Conservation (phyloP, 75 land plant genomes). For the Adiantum capillusveneris region DNA sequence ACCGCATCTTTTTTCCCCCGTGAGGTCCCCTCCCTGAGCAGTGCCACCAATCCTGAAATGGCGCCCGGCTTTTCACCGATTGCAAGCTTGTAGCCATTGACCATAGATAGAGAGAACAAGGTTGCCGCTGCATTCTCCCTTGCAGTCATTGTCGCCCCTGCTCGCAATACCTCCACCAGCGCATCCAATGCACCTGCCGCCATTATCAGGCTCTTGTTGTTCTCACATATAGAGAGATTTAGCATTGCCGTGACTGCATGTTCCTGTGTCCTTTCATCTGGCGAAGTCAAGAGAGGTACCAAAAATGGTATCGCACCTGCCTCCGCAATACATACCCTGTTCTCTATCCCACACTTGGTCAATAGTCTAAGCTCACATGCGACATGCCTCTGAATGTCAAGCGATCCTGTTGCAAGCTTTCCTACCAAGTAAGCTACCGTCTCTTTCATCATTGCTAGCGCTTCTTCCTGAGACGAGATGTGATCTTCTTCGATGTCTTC, state of each 20-base stretch:
- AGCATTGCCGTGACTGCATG: slow-evolving; percentile 67
- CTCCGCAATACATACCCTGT: slow-evolving; percentile 56
- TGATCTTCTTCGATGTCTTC: too few species aligned
- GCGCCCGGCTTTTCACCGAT: slow-evolving; percentile 43
- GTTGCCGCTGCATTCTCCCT: slow-evolving; percentile 84
- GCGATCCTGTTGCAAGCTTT: slow-evolving; percentile 46
- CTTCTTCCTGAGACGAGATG: slow-evolving; percentile 38
- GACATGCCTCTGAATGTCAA: slow-evolving; percentile 41
- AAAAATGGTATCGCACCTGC: slow-evolving; percentile 74
- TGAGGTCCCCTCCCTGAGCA: slow-evolving; percentile 43
- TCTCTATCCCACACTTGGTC: slow-evolving; percentile 60
- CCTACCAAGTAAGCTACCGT: slow-evolving; percentile 57
- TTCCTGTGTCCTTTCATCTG: slow-evolving; percentile 51
- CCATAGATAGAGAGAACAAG: slow-evolving; percentile 46
- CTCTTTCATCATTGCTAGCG: slow-evolving; percentile 47
- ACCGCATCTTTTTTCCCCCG: slow-evolving; percentile 64
- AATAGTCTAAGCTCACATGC: slow-evolving; percentile 65
- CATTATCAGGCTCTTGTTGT: slow-evolving; percentile 54
- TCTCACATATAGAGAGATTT: slow-evolving; percentile 56
- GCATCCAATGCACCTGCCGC: slow-evolving; percentile 49
- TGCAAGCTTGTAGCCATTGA: slow-evolving; percentile 47
- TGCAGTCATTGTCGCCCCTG: slow-evolving; percentile 44
- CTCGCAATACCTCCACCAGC: slow-evolving; percentile 38
- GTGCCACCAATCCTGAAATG: slow-evolving; percentile 39
- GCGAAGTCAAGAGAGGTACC: slow-evolving; percentile 37